Conservation (phyloP, 768 basidiomycete species). For the Boletus edulis region DNA sequence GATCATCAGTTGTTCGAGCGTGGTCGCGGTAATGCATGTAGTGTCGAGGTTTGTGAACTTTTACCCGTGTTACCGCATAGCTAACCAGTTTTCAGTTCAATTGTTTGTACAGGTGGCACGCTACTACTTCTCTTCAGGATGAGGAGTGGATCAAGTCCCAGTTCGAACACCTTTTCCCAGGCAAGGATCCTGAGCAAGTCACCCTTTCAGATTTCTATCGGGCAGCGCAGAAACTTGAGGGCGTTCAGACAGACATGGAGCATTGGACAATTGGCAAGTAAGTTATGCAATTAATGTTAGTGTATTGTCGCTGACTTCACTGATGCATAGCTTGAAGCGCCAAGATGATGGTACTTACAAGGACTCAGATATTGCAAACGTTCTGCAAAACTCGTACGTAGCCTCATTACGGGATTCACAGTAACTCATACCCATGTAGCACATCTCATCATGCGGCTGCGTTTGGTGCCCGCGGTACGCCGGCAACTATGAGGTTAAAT, state of each 20-base stretch:
- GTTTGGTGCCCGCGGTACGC: slow-evolving; percentile 77
- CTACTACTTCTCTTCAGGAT: slow-evolving; percentile 70
- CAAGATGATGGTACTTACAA: slow-evolving; percentile 57
- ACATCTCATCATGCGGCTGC: slow-evolving; percentile 69
- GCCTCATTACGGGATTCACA: neutral
- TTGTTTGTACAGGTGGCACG: slow-evolving; percentile 82
- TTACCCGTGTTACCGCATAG: neutral
- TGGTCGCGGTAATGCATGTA: slow-evolving; percentile 78
- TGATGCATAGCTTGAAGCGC: slow-evolving; percentile 50
- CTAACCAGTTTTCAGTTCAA: slow-evolving; percentile 58
- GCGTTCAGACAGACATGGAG: slow-evolving; percentile 42
- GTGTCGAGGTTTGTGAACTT: slow-evolving; percentile 60
- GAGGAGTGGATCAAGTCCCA: slow-evolving; percentile 62
- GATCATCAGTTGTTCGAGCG: slow-evolving; percentile 73
- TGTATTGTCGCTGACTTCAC: slow-evolving; percentile 1
- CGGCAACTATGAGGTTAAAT: slow-evolving; percentile 68
- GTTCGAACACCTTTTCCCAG: slow-evolving; percentile 53
- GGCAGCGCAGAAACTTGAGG: slow-evolving; percentile 39
- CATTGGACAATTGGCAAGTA: slow-evolving; percentile 71
- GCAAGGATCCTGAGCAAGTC: slow-evolving; percentile 47
- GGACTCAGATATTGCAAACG: slow-evolving; percentile 65
- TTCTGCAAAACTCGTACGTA: slow-evolving; percentile 67
- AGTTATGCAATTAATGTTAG: slow-evolving; percentile 10
- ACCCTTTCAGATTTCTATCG: slow-evolving; percentile 50
- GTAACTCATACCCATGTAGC: slow-evolving; percentile 32